Evolutionary conservation across 768 basidiomycete species (phyloP).

Genomic region (Tulasnella sp.): DNA sequence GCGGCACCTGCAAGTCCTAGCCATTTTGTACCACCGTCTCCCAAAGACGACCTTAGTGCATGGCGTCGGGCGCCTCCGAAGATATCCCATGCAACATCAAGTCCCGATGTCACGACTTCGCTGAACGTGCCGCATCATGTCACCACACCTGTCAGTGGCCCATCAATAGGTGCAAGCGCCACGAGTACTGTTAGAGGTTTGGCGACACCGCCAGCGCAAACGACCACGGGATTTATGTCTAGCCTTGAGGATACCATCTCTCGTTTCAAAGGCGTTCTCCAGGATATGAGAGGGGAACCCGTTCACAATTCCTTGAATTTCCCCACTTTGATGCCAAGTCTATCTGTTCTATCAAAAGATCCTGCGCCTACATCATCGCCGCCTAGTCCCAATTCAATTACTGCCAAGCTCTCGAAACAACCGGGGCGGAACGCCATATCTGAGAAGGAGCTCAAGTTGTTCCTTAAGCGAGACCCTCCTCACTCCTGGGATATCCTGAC

Average conservation of each 20-base stretch:
- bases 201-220: background rate
- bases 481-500: constrained; percentile 57
- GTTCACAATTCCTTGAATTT: constrained; percentile 26
- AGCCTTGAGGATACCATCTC: constrained; percentile 48
- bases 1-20: too few species aligned
- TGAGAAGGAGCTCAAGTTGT: constrained; percentile 34
- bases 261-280: constrained; percentile 68
- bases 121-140: too few species aligned
- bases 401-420: background rate
- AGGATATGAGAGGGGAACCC: constrained; percentile 1
- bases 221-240: background rate
- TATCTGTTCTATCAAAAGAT: background rate
- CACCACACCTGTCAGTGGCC: too few species aligned
- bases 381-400: background rate
- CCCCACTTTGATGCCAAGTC: background rate
- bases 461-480: constrained; percentile 29
- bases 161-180: too few species aligned
- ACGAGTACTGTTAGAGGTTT: background rate
- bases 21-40: too few species aligned
- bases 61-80: too few species aligned
- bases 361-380: background rate
- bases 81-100: too few species aligned
- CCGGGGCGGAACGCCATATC: background rate
- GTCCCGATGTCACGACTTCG: too few species aligned
- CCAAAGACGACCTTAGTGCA: too few species aligned